These are phyloP conservation scores for Epichloe scottii DNA, from an alignment of 2,329 filamentous ascomycete species.

Conservation along the genomic window DNA sequence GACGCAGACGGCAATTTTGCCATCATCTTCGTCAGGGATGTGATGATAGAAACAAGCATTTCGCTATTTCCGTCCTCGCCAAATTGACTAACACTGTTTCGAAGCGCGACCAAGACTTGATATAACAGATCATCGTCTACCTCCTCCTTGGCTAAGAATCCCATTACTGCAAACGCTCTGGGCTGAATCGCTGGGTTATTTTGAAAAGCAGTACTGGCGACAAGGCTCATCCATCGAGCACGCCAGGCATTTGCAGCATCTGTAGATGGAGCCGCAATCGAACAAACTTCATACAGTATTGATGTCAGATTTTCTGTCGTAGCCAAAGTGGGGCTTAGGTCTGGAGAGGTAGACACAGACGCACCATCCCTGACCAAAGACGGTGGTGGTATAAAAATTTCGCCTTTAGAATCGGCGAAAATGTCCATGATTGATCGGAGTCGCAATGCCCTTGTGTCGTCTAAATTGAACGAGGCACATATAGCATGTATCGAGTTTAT, in stretches of 20 bases:
- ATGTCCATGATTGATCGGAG: slow-evolving; percentile 43
- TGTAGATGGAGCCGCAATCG: slow-evolving; percentile 48
- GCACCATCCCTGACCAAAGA: slow-evolving; percentile 36
- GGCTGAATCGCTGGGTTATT: slow-evolving; percentile 61
- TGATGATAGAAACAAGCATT: slow-evolving; percentile 57
- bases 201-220: slow-evolving; percentile 60
- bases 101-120: slow-evolving; percentile 55
- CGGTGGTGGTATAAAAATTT: slow-evolving; percentile 40
- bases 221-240: slow-evolving; percentile 60
- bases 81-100: slow-evolving; percentile 52
- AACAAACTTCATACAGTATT: slow-evolving; percentile 50
- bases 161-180: slow-evolving; percentile 58
- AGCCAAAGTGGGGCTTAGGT: slow-evolving; percentile 36
- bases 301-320: slow-evolving; percentile 50
- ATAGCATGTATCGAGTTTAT: slow-evolving; percentile 57
- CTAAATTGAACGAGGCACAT: slow-evolving; percentile 51
- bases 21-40: slow-evolving; percentile 59
- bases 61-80: slow-evolving; percentile 52
- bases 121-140: slow-evolving; percentile 61
- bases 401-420: slow-evolving; percentile 46
- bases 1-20: slow-evolving; percentile 53
- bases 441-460: slow-evolving; percentile 45
- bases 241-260: slow-evolving; percentile 58
- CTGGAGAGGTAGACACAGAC: slow-evolving; percentile 41
- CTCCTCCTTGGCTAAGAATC: slow-evolving; percentile 56